Conservation (phyloP, 805 yeast genomes). For the Candida xiaguanensis region DNA sequence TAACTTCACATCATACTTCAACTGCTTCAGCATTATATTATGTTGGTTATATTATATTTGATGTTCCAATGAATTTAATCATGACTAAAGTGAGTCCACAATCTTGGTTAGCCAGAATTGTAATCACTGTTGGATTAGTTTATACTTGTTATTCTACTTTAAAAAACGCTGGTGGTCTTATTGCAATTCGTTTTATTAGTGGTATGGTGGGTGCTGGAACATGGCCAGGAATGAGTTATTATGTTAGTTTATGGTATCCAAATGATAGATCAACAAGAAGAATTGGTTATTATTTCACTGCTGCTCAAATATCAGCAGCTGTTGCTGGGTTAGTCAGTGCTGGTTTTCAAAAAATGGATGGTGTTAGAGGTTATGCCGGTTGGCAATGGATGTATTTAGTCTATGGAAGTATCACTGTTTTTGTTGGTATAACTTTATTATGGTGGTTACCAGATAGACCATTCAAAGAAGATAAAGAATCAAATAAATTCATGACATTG, state of each 20-base stretch:
- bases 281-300: slow-evolving; percentile 86
- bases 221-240: slow-evolving; percentile 89
- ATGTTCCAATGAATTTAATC: slow-evolving; percentile 80
- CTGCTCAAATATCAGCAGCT: slow-evolving; percentile 89
- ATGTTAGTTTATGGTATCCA: slow-evolving; percentile 82
- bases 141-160: slow-evolving; percentile 71
- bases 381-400: slow-evolving; percentile 85
- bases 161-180: slow-evolving; percentile 52
- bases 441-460: slow-evolving; percentile 92
- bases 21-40: slow-evolving; percentile 78
- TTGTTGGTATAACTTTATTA: slow-evolving; percentile 57
- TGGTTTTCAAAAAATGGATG: slow-evolving; percentile 83
- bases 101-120: slow-evolving; percentile 78
- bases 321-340: slow-evolving; percentile 85
- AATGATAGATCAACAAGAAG: slow-evolving; percentile 69
- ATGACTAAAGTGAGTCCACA: slow-evolving; percentile 87
- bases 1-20: slow-evolving; percentile 56
- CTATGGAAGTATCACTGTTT: slow-evolving; percentile 68
- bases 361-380: slow-evolving; percentile 64
- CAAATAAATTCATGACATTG: slow-evolving; percentile 13
- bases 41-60: slow-evolving; percentile 81
- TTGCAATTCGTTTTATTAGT: slow-evolving; percentile 66
- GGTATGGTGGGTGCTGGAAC: slow-evolving; percentile 83
- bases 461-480: slow-evolving; percentile 11
- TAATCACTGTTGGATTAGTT: slow-evolving; percentile 71